Evolutionary conservation across 495 filamentous ascomycete genomes (phyloP).

Genomic region (Halenospora varia): DNA sequence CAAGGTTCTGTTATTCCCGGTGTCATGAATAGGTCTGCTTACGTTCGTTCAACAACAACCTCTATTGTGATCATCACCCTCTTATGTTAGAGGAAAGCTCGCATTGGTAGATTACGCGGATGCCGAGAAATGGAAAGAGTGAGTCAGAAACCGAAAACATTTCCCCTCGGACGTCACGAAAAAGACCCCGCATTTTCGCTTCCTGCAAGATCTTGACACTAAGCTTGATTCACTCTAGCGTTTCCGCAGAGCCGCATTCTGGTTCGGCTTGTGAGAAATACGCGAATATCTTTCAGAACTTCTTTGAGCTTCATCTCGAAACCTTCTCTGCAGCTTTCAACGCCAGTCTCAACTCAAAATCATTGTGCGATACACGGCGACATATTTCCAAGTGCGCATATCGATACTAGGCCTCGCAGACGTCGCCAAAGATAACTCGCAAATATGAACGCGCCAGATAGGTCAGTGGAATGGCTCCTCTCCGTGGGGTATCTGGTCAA

Average conservation of each 20-base stretch:
- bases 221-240: neutral
- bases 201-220: no score
- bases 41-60: no score
- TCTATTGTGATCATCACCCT: no score
- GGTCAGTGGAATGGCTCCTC: constrained; percentile 11
- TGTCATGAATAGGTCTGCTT: no score
- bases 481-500: neutral
- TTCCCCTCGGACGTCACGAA: neutral
- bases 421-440: neutral
- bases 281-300: neutral
- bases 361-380: neutral
- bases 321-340: neutral
- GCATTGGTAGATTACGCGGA: no score
- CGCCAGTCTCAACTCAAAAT: neutral
- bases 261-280: neutral
- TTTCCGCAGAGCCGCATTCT: neutral
- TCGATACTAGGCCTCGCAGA: no score
- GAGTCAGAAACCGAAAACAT: neutral
- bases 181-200: neutral
- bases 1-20: neutral
- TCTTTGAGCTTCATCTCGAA: neutral
- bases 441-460: constrained; percentile 27
- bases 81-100: no score
- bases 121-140: neutral
- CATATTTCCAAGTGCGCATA: no score